Percentiles rank a stretch among this genome's conserved stretches.
Evolutionary conservation across 1,284 basidiomycete species (phyloP).

Genomic region (Cutaneotrichosporon cavernicola): DNA sequence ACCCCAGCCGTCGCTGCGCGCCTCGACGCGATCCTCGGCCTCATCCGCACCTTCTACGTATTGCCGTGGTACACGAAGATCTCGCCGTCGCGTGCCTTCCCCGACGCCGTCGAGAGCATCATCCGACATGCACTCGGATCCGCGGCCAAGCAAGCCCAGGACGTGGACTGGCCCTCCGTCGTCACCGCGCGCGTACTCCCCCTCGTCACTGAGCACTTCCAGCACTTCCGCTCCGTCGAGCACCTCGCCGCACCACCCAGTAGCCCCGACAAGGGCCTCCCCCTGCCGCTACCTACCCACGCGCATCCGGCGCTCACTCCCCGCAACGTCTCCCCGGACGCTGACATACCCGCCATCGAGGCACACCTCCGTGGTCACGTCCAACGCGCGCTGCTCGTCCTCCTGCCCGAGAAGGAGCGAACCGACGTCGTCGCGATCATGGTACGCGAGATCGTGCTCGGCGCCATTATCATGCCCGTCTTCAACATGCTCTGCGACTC

Average conservation of each 20-base stretch:
- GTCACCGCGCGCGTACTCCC: constrained; percentile 81
- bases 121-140: constrained; percentile 67
- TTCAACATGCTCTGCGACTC: constrained; percentile 91
- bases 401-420: constrained; percentile 73
- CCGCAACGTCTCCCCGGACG: constrained; percentile 63
- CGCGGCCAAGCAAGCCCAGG: constrained; percentile 60
- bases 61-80: constrained; percentile 78
- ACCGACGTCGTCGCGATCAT: constrained; percentile 72
- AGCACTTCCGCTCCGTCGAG: constrained; percentile 89
- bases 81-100: constrained; percentile 82
- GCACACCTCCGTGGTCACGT: constrained; percentile 72
- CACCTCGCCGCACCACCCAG: constrained; percentile 54
- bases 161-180: constrained; percentile 72
- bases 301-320: constrained; percentile 74
- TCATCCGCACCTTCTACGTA: constrained; percentile 79
- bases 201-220: constrained; percentile 80
- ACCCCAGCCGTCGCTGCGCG: constrained; percentile 58
- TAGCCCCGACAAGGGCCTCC: constrained; percentile 46
- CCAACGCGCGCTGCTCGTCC: constrained; percentile 65
- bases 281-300: constrained; percentile 36
- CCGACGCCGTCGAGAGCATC: constrained; percentile 72
- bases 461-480: constrained; percentile 75
- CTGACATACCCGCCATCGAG: constrained; percentile 87
- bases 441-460: constrained; percentile 77
- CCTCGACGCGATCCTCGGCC: constrained; percentile 72